A percentile compares a stretch with the other conserved stretches of the same genome.
Evolutionary conservation across 1,284 basidiomycete species (phyloP).

Genomic region (Ceratobasidium sp.): DNA sequence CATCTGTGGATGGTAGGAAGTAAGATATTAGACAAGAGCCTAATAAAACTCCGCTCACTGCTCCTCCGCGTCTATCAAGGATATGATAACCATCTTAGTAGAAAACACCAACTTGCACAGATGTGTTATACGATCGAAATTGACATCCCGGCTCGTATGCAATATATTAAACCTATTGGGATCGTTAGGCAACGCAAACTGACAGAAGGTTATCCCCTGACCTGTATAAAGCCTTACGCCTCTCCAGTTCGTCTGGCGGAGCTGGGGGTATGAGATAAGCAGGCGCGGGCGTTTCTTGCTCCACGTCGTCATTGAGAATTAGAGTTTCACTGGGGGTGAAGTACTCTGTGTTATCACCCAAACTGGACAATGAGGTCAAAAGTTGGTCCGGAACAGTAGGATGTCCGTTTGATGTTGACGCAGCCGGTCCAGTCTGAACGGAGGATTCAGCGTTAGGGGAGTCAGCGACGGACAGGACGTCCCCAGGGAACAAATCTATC

Average conservation of each 20-base stretch:
- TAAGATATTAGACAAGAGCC: slow-evolving; percentile 26
- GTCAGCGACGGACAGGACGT: slow-evolving; percentile 2
- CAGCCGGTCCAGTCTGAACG: too few relatives aligned
- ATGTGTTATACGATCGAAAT: slow-evolving; percentile 92
- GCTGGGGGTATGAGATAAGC: slow-evolving; percentile 83
- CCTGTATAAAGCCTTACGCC: slow-evolving; percentile 83
- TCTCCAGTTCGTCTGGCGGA: slow-evolving; percentile 81
- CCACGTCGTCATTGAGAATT: slow-evolving; percentile 55
- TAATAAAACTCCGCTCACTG: slow-evolving; percentile 62
- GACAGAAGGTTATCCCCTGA: slow-evolving; percentile 54
- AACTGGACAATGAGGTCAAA: slow-evolving; percentile 30
- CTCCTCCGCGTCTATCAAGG: slow-evolving; percentile 82
- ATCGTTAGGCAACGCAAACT: neutral
- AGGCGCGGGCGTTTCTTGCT: slow-evolving; percentile 64
- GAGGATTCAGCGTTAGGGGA: neutral
- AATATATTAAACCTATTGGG: slow-evolving; percentile 80
- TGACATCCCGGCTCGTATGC: slow-evolving; percentile 83
- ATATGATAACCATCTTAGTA: slow-evolving; percentile 85
- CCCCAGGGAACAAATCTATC: neutral
- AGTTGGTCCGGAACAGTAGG: slow-evolving; percentile 14
- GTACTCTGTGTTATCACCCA: slow-evolving; percentile 22
- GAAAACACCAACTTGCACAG: slow-evolving; percentile 93
- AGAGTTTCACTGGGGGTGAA: slow-evolving; percentile 30
- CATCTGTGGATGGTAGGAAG: slow-evolving; percentile 60
- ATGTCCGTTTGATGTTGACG: slow-evolving; percentile 18